Conservation (phyloP, 2,329 filamentous ascomycete genomes). For the Ceratocystiopsis minuta region DNA sequence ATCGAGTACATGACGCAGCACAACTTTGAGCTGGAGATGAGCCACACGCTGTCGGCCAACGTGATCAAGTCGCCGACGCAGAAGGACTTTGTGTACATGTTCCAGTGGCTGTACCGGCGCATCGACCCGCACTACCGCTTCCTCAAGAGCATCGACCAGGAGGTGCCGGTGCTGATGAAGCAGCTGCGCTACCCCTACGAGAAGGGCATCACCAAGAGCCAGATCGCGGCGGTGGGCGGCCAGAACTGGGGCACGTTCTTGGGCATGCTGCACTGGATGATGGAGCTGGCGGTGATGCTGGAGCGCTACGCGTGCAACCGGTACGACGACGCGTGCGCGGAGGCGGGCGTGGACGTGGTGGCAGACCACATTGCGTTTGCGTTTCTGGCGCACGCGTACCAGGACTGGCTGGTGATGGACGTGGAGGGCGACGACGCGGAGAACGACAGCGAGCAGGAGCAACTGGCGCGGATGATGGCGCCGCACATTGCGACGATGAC, state of each 20-base stretch:
- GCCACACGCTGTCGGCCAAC: constrained; percentile 79
- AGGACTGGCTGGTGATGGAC: constrained; percentile 84
- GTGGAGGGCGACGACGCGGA: constrained; percentile 66
- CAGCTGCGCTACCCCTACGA: constrained; percentile 91
- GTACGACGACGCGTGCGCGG: constrained; percentile 80
- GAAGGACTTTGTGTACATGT: constrained; percentile 96
- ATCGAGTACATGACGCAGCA: constrained; percentile 82
- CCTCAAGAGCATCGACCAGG: constrained; percentile 84
- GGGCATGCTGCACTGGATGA: constrained; percentile 93
- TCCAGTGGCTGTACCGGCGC: constrained; percentile 91
- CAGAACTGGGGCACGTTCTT: constrained; percentile 96
- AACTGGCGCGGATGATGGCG: constrained; percentile 53
- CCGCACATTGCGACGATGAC: constrained; percentile 84
- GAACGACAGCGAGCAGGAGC: constrained; percentile 41
- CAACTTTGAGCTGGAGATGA: constrained; percentile 97
- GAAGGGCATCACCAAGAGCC: constrained; percentile 88
- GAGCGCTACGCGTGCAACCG: constrained; percentile 61
- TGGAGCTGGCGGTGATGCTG: constrained; percentile 90
- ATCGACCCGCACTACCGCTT: constrained; percentile 91
- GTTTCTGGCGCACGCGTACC: constrained; percentile 77
- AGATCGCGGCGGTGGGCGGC: constrained; percentile 83
- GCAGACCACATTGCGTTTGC: constrained; percentile 89
- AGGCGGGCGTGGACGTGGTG: constrained; percentile 71
- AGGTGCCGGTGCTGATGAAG: constrained; percentile 82
- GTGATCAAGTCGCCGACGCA: constrained; percentile 87